phyloP scores from a whole-genome alignment of 2,329 filamentous ascomycete species.

The Phialophora chinensis region DNA sequence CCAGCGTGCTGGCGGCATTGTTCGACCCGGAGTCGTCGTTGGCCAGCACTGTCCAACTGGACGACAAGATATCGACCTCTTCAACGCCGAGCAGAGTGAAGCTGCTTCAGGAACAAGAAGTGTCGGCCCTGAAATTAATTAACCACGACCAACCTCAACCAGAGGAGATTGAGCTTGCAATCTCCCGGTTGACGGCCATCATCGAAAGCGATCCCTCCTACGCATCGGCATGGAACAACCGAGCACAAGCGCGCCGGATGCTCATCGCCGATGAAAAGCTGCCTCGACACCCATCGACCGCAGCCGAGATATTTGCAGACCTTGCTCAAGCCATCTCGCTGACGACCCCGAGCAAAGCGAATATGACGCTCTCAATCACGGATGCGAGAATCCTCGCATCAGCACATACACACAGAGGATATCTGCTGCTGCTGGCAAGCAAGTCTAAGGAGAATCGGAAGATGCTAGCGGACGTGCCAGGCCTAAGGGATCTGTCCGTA shows the following conservation, averaged over 20 bases:
- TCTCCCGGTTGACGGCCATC: conserved; percentile 51
- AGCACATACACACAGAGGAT: conserved; percentile 61
- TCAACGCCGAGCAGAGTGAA: conserved; percentile 49
- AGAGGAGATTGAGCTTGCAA: conserved; percentile 43
- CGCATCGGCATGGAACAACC: conserved; percentile 61
- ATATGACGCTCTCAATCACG: conserved; percentile 51
- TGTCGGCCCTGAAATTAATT: conserved; percentile 49
- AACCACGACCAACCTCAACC: conserved; percentile 36
- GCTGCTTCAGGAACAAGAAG: conserved; percentile 48
- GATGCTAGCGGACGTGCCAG: conserved; percentile 38
- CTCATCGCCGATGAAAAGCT: conserved; percentile 42
- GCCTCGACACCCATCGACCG: conserved; percentile 24
- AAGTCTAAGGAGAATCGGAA: conserved; percentile 37
- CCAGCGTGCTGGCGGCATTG: conserved; percentile 53
- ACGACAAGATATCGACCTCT: conserved; percentile 49
- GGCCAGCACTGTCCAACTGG: conserved; percentile 40
- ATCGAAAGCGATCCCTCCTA: conserved; percentile 55
- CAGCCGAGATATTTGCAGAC: conserved; percentile 44
- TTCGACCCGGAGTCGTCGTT: conserved; percentile 52
- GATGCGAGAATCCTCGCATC: conserved; percentile 60
- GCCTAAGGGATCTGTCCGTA: conserved; percentile 39
- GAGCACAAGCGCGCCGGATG: conserved; percentile 57
- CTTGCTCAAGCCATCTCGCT: conserved; percentile 54
- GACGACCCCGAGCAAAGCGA: conserved; percentile 49
- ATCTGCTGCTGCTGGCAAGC: conserved; percentile 50